Base-by-base conservation (phyloP, 768 basidiomycete genomes). In the Naganishia antarctica region DNA sequence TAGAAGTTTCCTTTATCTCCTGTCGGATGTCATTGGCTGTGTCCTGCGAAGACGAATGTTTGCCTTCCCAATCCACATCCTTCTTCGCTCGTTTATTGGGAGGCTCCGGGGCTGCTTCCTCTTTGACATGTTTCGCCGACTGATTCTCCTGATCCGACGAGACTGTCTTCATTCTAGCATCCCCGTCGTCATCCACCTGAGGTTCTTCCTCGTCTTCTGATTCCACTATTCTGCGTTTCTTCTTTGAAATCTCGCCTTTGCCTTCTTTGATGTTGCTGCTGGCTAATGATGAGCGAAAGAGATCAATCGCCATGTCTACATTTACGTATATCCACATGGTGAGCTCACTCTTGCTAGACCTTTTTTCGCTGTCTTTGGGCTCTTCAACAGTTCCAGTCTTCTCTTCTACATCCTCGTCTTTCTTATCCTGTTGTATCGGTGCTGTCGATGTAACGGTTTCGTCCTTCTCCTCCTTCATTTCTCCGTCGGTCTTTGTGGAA, bases 121-220 rank as follows among this genome's bases (percentile, higher is more conserved):
- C 50, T 4, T 28, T 37, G 11, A 44, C 26, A n/a, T 29, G 40
- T 3, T 41, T 32, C 41, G 25, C 28, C 4, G 41, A 18, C 29
- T 64, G 15, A 5, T 4, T 40, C 53, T 59, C 37, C 28, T 58
- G 28, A 4, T 32, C 44, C 21, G 15, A 31, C n/a, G 34, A 25
- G 18, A 32, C 16, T 13, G 45, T 21, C 16, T 28, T 13, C 53
- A 34, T 47, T 23, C 25, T 29, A 3, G 23, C 16, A 8, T 43
- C 57, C 18, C 25, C 47, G 29, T 7, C 13, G 9, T 25, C 23
- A 7, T 45, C 44, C 1, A 26, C 31, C 31, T 28, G 50, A 18
- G 6, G 15, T 34, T 37, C 53, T 23, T 47, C 50, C 40, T 63
- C 63, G 16, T 64, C 63, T 0, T 64, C 63, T 9, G 63, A 64